phyloP scores from a whole-genome alignment of 208 protist species.

The Acanthamoeba triangularis region DNA sequence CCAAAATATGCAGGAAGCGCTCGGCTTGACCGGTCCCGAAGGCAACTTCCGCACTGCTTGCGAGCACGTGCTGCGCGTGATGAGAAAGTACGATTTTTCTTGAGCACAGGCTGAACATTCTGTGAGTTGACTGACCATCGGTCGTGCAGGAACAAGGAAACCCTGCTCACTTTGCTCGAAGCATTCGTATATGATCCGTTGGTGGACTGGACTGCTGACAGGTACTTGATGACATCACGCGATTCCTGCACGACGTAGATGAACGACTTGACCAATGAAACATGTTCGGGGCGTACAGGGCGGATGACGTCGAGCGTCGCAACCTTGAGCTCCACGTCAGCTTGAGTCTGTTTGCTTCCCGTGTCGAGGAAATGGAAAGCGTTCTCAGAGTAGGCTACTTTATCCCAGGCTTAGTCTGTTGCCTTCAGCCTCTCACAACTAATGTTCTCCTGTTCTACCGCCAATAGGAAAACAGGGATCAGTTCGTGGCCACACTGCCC shows the following conservation, averaged over 20 bases:
- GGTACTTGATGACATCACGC: background rate
- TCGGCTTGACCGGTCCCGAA: conserved; percentile 95
- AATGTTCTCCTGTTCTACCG: background rate
- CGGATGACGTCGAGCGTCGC: conserved; percentile 56
- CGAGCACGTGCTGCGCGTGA: conserved; percentile 93
- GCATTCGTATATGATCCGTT: conserved; percentile 94
- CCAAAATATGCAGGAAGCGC: conserved; percentile 95
- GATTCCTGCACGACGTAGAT: background rate
- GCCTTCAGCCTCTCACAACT: background rate
- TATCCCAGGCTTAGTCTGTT: background rate
- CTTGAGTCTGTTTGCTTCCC: conserved; percentile 56
- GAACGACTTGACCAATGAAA: background rate
- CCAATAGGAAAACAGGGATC: conserved; percentile 26
- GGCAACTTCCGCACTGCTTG: conserved; percentile 95
- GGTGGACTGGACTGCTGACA: conserved; percentile 79
- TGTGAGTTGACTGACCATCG: background rate
- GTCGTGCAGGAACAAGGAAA: conserved; percentile 41
- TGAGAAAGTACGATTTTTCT: conserved; percentile 87
- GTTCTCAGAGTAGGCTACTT: conserved; percentile 34
- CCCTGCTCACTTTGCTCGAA: conserved; percentile 85
- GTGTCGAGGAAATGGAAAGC: conserved; percentile 68
- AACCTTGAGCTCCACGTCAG: conserved; percentile 55
- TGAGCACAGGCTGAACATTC: too few species aligned
- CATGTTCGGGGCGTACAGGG: background rate
- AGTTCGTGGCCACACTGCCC: background rate